Evolutionary conservation across 2,329 filamentous ascomycete genomes (phyloP).

Genomic region (Calonectria multiphialidica): DNA sequence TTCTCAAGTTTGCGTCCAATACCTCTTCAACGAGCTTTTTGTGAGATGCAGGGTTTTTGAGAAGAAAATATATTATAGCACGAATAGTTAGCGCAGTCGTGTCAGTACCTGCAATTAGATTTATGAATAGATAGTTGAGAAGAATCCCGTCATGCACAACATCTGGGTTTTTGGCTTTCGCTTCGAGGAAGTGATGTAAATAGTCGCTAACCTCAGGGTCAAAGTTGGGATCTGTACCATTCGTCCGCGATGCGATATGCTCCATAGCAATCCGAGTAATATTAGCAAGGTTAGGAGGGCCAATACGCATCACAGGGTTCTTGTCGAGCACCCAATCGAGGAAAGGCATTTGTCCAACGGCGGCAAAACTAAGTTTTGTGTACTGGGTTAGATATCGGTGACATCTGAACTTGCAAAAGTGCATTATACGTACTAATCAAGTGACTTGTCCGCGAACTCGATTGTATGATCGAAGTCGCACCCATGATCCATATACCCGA

Average conservation of each 20-base stretch:
- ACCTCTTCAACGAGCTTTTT: not conserved
- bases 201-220: not conserved
- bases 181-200: not conserved
- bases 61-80: not conserved
- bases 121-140: not conserved
- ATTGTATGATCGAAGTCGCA: not conserved
- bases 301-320: not conserved
- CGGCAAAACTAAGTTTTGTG: not conserved
- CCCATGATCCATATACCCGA: not conserved
- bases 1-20: not conserved
- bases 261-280: not conserved
- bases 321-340: not conserved
- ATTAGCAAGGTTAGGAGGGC: not conserved
- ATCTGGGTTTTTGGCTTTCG: not conserved
- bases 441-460: not conserved
- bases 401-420: not conserved
- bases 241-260: not conserved
- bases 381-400: not conserved
- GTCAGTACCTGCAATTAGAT: not conserved
- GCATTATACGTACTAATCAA: not conserved
- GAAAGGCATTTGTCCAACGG: not conserved
- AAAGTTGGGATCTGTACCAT: not conserved
- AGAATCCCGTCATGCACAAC: not conserved
- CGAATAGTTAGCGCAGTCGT: not conserved
- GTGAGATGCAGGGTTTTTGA: not conserved